Evolutionary conservation across 2,329 filamentous ascomycete species (phyloP), one percentile per base, ranked within the genome.

Genomic region (Pseudocercospora musae): DNA sequence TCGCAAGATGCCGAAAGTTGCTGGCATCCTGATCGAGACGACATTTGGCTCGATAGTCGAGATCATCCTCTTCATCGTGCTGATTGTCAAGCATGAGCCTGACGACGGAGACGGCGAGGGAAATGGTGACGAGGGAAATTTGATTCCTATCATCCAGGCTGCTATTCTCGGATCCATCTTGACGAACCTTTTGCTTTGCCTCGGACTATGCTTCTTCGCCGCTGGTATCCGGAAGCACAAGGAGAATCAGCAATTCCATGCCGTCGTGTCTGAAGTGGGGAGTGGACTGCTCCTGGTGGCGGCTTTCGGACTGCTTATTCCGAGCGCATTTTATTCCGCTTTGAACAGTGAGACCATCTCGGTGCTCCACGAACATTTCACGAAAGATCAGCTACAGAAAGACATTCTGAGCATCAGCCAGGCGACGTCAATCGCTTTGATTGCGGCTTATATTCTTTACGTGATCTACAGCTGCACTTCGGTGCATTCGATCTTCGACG

Each of bases 91-190:
- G 60, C 65, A 67, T 46, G 42, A 63, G 42, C 48, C 63, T 11
- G 58, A 62, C 10, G 64, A 65, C 7, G 64, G 53, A 10, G 63
- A 59, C 11, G 65, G 60, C 5, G 58, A 65, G 31, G 59, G 58
- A 42, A 62, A 68, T 21, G 63, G 60, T 3, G 60, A 69, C 5
- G 81, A 80, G 25, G 67, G 65, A 0, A 67, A 67, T 15, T 42
- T 67, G 11, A 65, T 75, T 10, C 67, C 68, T 6, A 88, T 95
- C 67, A 91, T 95, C 68, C 86, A 91, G 72, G 90, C 90, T 53
- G 91, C 91, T n/a, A 92, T 96, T 59, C 78, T 96, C 0, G 91
- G 91, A 15, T 92, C 89, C 0, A 89, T 96, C 40, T 76, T 96
- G 37, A 91, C 91, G 11, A 96, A 91, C 29, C 83, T 95, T 77